phyloP scores from a whole-genome alignment of 768 basidiomycete species.

The Phanerochaete carnosa region DNA sequence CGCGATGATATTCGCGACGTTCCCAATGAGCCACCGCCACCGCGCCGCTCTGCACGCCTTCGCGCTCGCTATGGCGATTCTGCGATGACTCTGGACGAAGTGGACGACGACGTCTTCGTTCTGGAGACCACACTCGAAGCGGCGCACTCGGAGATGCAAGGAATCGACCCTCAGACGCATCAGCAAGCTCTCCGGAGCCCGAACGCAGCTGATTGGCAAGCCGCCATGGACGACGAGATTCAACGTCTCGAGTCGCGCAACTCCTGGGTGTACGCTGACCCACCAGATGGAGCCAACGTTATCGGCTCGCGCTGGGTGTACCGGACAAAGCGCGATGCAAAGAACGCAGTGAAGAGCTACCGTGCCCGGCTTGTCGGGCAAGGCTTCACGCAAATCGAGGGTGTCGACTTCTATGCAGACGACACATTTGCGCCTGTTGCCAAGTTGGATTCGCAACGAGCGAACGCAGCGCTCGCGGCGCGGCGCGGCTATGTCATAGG shows the following conservation, averaged over 20 bases:
- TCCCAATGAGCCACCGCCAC: not conserved
- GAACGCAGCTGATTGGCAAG: not conserved
- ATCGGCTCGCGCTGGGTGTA: slow-evolving; percentile 3
- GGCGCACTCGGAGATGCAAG: not conserved
- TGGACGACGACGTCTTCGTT: not conserved
- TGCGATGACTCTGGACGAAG: not conserved
- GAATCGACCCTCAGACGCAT: no score
- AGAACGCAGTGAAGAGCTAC: not conserved
- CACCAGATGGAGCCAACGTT: not conserved
- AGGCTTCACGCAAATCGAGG: slow-evolving; percentile 29
- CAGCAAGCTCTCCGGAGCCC: not conserved
- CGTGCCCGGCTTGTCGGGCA: slow-evolving; percentile 15
- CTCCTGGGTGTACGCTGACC: slow-evolving; percentile 4
- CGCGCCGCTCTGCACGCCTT: not conserved
- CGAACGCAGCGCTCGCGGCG: slow-evolving; percentile 26
- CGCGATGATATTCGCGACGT: not conserved
- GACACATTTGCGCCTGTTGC: slow-evolving; percentile 28
- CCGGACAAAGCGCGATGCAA: slow-evolving; percentile 1
- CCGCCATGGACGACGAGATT: slow-evolving; percentile 1
- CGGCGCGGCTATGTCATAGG: slow-evolving; percentile 22
- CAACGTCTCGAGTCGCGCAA: not conserved
- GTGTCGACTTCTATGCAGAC: slow-evolving; percentile 20
- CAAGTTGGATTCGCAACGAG: slow-evolving; percentile 22
- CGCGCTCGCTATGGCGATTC: not conserved
- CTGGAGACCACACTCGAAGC: not conserved